phyloP scores from a whole-genome alignment of 2,329 filamentous ascomycete species.

The Diaporthe vaccinii region DNA sequence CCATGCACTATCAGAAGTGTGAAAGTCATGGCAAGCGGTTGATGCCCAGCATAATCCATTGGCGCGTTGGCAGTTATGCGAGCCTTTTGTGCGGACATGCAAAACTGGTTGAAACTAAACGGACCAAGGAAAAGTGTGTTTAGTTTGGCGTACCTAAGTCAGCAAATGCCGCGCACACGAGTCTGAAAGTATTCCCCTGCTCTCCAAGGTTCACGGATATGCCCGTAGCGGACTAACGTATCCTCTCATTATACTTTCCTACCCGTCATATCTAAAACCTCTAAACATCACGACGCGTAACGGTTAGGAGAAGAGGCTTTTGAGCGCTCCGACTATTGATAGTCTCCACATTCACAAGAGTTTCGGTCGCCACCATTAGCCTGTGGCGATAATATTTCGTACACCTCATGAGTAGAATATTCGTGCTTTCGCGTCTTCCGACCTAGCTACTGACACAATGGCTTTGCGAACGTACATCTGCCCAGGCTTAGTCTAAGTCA shows the following conservation, averaged over 20 bases:
- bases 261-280: constrained; percentile 14
- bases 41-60: constrained; percentile 15
- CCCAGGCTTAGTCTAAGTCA: not conserved
- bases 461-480: not conserved
- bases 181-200: not conserved
- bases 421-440: not conserved
- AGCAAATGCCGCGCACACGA: constrained; percentile 5
- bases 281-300: constrained; percentile 19
- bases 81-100: not conserved
- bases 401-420: not conserved
- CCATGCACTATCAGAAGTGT: not conserved
- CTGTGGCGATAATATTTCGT: not conserved
- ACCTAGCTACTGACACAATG: not conserved
- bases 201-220: not conserved
- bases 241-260: constrained; percentile 1
- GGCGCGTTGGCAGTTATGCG: constrained; percentile 26
- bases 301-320: not conserved
- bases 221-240: not conserved
- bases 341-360: not conserved
- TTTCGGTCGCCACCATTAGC: not conserved
- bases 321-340: not conserved
- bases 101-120: not conserved
- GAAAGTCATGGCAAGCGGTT: constrained; percentile 9
- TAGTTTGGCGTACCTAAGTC: not conserved
- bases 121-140: not conserved